These are phyloP conservation scores for Entomortierella parvispora DNA, from an alignment of 192 early-diverging fungal genomes.

Conservation along the genomic window DNA sequence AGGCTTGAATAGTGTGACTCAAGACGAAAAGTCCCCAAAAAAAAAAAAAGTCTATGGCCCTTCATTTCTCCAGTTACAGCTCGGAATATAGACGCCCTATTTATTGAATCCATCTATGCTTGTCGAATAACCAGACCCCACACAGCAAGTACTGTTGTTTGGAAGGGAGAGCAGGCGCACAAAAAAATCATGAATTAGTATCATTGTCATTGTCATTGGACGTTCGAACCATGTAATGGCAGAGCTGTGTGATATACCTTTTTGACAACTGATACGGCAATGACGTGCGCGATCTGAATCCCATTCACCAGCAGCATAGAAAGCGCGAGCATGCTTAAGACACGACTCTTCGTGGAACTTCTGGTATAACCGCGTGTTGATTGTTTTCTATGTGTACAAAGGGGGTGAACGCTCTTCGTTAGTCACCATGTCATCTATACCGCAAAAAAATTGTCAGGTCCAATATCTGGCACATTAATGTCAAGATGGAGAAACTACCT, in stretches of 20 bases:
- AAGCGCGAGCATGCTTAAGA: constrained; percentile 60
- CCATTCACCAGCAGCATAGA: constrained; percentile 61
- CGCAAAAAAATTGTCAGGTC: too few relatives aligned
- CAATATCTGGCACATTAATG: too few relatives aligned
- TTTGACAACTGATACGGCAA: constrained; percentile 39
- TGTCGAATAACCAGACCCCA: constrained; percentile 45
- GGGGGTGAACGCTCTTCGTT: not conserved
- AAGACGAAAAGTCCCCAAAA: not conserved
- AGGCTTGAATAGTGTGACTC: not conserved
- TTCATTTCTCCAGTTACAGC: too few relatives aligned
- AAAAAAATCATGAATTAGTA: not conserved
- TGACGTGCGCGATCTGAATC: constrained; percentile 53
- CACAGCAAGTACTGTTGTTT: constrained; percentile 30
- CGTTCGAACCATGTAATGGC: too few relatives aligned
- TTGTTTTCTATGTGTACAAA: constrained; percentile 46
- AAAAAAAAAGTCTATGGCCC: too few relatives aligned
- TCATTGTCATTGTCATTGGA: too few relatives aligned
- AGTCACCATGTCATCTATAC: not conserved
- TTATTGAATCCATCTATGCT: too few relatives aligned
- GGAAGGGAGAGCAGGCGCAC: not conserved
- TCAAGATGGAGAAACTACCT: too few relatives aligned
- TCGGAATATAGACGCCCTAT: too few relatives aligned
- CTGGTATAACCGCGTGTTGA: constrained; percentile 61
- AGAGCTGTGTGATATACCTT: constrained; percentile 11
- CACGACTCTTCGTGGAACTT: constrained; percentile 66